Base-by-base conservation (phyloP, 306 rosid species). In the Vicia faba region DNA sequence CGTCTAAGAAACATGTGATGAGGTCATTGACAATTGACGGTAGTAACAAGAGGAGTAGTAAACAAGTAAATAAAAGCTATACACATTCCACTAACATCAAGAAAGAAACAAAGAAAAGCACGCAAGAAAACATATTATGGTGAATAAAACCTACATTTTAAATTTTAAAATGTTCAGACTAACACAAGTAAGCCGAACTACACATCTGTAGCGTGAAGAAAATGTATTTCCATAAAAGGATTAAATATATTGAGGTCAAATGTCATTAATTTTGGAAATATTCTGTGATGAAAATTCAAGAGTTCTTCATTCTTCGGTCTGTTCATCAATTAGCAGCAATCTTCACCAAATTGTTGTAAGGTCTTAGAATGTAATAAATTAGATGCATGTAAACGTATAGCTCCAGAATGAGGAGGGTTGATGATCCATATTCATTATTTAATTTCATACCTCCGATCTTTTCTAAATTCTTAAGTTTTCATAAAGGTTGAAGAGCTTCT, bases 1-100 rank as follows among this genome's bases (percentile, higher is more conserved):
- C 51, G 69, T 72, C 96, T 89, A 78, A 71, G 69, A 80, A 29
- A 53, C 66, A 70, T 46, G 57, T 8, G 7, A 69, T 33, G 36
- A 63, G 41, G 59, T 31, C 35, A 57, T 40, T 29, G 45, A 46
- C 19, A 59, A 20, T 16, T 8, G 26, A 48, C 51, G 51, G 70
- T 26, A 71, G 68, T 53, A 53, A 50, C 61, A 16, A 13, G 18
- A 2, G 1, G 2, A 20, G n/a, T n/a, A 20, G 9, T 39, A 9
- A 41, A 62, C 62, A 73, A 63, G 63, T 58, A 59, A 67, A 68
- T 43, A 15, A 58, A 61, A 55, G 15, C 40, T 29, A 10, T 23
- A 66, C 26, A 33, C 40, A 58, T 11, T 66, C 44, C 26, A 68
- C 44, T 39, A 14, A 1, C 19, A 25, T 46, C 49, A 56, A 45